phyloP scores from a whole-genome alignment of 305 asterid genomes.

The Rubia peregrina region DNA sequence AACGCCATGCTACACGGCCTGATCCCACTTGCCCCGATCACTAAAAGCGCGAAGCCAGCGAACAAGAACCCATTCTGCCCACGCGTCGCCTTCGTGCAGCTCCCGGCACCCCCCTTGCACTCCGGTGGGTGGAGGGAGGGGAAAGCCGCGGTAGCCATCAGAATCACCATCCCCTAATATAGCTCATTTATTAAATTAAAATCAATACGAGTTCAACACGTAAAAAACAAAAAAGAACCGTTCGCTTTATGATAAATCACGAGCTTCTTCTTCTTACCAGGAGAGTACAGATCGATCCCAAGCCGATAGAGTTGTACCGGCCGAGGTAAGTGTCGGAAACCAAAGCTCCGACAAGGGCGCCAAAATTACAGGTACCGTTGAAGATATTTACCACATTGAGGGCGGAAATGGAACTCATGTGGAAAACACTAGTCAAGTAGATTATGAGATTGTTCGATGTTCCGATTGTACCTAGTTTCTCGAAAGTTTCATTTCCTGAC shows the following conservation, averaged over 20 bases:
- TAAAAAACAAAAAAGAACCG: too few species aligned
- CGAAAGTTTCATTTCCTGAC: conserved; percentile 21
- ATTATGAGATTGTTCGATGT: neutral
- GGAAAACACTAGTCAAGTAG: neutral
- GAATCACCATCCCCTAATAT: neutral
- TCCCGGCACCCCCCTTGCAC: neutral
- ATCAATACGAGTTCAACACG: too few species aligned
- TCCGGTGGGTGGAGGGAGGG: conserved; percentile 5
- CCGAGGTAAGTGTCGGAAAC: neutral
- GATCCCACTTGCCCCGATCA: conserved; percentile 35
- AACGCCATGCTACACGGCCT: conserved; percentile 83
- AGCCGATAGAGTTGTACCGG: neutral
- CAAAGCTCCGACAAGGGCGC: neutral
- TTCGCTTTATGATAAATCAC: too few species aligned
- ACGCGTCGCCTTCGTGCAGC: neutral
- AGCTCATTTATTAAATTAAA: too few species aligned
- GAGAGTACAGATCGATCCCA: neutral
- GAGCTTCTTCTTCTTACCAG: neutral
- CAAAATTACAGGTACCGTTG: conserved; percentile 3
- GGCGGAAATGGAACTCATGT: neutral
- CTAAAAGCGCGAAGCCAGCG: conserved; percentile 5
- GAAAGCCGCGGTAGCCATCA: neutral
- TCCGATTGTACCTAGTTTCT: conserved; percentile 14
- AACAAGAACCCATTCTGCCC: conserved; percentile 12
- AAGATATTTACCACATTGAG: neutral